Evolutionary conservation across 768 basidiomycete genomes (phyloP).

Genomic region (Tricholoma matsutake): DNA sequence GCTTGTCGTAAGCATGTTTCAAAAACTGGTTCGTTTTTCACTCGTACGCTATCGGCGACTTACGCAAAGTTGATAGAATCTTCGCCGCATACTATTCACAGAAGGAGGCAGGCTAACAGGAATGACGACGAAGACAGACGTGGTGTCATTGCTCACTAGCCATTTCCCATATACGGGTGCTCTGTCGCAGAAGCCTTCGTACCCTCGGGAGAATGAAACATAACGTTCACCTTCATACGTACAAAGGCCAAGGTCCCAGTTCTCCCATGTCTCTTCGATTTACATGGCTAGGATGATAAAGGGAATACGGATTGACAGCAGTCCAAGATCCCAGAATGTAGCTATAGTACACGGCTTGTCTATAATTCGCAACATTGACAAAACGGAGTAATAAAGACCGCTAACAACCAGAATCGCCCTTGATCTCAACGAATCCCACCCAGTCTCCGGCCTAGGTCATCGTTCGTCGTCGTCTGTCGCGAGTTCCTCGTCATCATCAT

Average conservation of each 20-base stretch:
- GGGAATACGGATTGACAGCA: background rate
- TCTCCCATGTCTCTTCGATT: background rate
- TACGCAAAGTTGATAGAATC: slow-evolving; percentile 42
- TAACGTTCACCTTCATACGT: background rate
- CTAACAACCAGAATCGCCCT: background rate
- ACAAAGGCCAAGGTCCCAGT: background rate
- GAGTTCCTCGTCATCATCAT: slow-evolving; percentile 38
- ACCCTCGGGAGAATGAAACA: background rate
- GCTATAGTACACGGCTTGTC: background rate
- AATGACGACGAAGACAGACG: slow-evolving; percentile 66
- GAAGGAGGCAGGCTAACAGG: slow-evolving; percentile 56
- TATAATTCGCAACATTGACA: background rate
- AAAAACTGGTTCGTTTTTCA: slow-evolving; percentile 51
- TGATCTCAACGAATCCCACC: background rate
- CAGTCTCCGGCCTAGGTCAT: background rate
- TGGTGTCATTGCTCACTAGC: slow-evolving; percentile 55
- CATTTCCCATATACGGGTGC: slow-evolving; percentile 55
- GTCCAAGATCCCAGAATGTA: background rate
- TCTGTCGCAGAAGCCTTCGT: slow-evolving; percentile 19
- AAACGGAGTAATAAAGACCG: background rate
- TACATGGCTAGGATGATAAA: background rate
- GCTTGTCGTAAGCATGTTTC: slow-evolving; percentile 71
- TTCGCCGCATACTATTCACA: slow-evolving; percentile 68
- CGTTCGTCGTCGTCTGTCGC: background rate
- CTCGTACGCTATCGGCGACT: background rate